A percentile compares a stretch with the other conserved stretches of the same genome.
These are phyloP conservation scores for peach (Prunus persica) DNA, from an alignment of 306 rosid species.

Conservation along the genomic window Prunus_persica_NCBIv2 NC_034015.1:20617001-20617500, in stretches of 20 bases:
- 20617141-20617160: not conserved
- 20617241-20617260: too few relatives aligned
- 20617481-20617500: not conserved
- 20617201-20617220: not conserved
- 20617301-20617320: not conserved
- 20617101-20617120: constrained; percentile 3
- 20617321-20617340: not conserved
- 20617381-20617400: not conserved
- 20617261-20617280: not conserved
- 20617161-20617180: not conserved
- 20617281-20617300: not conserved
- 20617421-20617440: not conserved
- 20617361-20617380: not conserved
- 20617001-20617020: constrained; percentile 82
- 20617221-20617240: not conserved
- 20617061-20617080: constrained; percentile 64
- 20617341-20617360: not conserved
- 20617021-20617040: constrained; percentile 64
- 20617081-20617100: constrained; percentile 10
- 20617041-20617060: constrained; percentile 88
- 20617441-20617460: not conserved
- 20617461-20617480: not conserved
- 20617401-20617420: not conserved
- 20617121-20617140: constrained; percentile 10
- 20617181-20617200: not conserved